Evolutionary conservation across 345 rosid species (phyloP), one percentile per base, ranked within the genome.

Genomic region (Leavenworthia alabamica): DNA sequence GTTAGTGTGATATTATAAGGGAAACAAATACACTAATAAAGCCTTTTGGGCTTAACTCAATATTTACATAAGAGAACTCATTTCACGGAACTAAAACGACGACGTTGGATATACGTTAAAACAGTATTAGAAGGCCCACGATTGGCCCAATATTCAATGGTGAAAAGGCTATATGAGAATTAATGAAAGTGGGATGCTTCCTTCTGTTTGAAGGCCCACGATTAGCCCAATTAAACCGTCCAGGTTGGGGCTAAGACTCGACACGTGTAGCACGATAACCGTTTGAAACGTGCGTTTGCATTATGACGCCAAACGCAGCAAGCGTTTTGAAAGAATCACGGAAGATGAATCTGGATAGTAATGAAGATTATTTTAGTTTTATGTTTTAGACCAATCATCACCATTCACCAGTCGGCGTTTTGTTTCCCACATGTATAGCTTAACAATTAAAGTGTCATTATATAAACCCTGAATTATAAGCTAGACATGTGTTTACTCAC

Each of bases 301-400:
- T 94, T 2, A 88, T 91, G 98, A 68, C 85, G 33, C 78, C 85
- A 40, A 86, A 86, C 58, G 83, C 83, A 50, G 98, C 84, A 0
- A 75, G 71, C 66, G 82, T 77, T 67, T 50, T 91, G 20, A 68
- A 53, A 65, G 98, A 91, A 74, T 68, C 98, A 88, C 46, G 72
- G 79, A 32, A 44, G 42, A 14, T 2, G 28, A 56, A 37, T 13
- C 5, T 6, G 11, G 16, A 20, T 35, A 19, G n/a, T 8, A 36
- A 35, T 35, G 4, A 35, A 9, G 13, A 35, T 35, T 4, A 35
- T 35, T 37, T 15, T 15, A 2, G 20, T 31, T 13, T 17, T 60
- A 22, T 31, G 55, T 8, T 55, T 5, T 15, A 46, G 22, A 60
- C 32, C 55, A 24, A 50, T 50, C 46, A 60, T 24, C 43, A 58